Conservation (phyloP, 2,329 filamentous ascomycete genomes). For the Akanthomyces dipterigenus region DNA sequence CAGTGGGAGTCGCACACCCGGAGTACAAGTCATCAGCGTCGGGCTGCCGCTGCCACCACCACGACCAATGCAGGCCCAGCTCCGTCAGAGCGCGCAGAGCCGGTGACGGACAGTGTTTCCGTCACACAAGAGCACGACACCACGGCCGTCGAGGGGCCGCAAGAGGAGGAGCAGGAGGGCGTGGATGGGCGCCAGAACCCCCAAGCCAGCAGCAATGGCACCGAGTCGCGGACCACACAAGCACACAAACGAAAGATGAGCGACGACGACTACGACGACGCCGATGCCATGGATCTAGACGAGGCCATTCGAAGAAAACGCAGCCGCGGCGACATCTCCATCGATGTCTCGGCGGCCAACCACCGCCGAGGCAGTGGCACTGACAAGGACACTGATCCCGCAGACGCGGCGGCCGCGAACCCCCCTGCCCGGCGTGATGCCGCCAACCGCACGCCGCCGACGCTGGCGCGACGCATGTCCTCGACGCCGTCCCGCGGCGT, state of each 20-base stretch:
- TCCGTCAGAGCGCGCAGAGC: neutral
- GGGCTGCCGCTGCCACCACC: conserved; percentile 17
- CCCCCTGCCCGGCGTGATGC: conserved; percentile 12
- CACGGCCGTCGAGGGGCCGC: neutral
- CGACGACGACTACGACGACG: conserved; percentile 24
- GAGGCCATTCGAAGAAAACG: conserved; percentile 37
- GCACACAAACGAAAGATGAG: conserved; percentile 26
- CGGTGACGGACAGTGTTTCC: neutral
- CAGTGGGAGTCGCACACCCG: conserved; percentile 60
- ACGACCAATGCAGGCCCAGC: neutral
- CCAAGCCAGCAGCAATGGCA: conserved; percentile 14
- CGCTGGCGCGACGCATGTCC: conserved; percentile 40
- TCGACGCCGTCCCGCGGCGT: conserved; percentile 47
- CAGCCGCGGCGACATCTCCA: conserved; percentile 32
- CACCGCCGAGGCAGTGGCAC: neutral
- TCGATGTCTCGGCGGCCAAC: conserved; percentile 11
- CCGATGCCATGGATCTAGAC: conserved; percentile 30
- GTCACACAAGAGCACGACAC: conserved; percentile 19
- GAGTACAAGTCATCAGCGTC: conserved; percentile 36
- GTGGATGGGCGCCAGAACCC: conserved; percentile 12
- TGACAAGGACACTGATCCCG: conserved; percentile 15
- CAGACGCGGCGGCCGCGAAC: conserved; percentile 12
- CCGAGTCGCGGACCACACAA: conserved; percentile 13
- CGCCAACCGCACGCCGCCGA: conserved; percentile 34
- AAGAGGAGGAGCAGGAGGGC: neutral